A percentile compares a stretch with the other conserved stretches of the same genome.
phyloP scores from a whole-genome alignment of 2,329 filamentous ascomycete genomes.

The Tolypocladium cylindrosporum region DNA sequence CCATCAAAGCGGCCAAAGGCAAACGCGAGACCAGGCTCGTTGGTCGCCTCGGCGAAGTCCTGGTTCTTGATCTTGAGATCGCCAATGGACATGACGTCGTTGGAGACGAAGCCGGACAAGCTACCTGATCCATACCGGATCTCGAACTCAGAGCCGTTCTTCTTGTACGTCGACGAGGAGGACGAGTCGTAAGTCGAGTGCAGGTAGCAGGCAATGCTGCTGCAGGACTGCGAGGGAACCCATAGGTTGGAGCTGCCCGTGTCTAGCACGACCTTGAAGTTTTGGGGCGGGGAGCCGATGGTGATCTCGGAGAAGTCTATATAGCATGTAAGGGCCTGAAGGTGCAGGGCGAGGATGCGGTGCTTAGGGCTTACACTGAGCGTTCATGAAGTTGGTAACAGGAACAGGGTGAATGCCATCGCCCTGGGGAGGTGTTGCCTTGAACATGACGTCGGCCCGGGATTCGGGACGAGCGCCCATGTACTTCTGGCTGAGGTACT shows the following conservation, averaged over 20 bases:
- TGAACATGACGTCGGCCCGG: conserved; percentile 71
- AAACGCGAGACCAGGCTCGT: conserved; percentile 91
- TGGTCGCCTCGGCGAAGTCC: conserved; percentile 92
- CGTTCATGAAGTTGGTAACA: conserved; percentile 96
- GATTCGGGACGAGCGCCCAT: conserved; percentile 64
- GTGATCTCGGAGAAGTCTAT: conserved; percentile 97
- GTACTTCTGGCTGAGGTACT: conserved; percentile 89
- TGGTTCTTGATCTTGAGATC: conserved; percentile 82
- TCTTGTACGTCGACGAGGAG: conserved; percentile 80
- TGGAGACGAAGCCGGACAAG: conserved; percentile 86
- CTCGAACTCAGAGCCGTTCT: conserved; percentile 85
- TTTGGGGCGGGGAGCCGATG: conserved; percentile 84
- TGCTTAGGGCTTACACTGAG: conserved; percentile 65
- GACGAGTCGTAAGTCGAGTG: conserved; percentile 95
- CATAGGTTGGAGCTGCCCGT: conserved; percentile 98
- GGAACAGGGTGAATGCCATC: conserved; percentile 70
- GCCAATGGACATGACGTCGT: conserved; percentile 78
- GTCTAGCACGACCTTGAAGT: conserved; percentile 97
- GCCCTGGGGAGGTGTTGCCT: conserved; percentile 55
- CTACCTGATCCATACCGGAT: conserved; percentile 94
- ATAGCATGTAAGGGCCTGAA: neutral
- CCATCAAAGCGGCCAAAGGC: conserved; percentile 97
- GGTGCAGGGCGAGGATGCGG: neutral
- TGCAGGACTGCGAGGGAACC: conserved; percentile 86
- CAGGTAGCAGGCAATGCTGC: conserved; percentile 95